Conservation (phyloP, 2,329 filamentous ascomycete species). For the Waltergamsia citrina region DNA sequence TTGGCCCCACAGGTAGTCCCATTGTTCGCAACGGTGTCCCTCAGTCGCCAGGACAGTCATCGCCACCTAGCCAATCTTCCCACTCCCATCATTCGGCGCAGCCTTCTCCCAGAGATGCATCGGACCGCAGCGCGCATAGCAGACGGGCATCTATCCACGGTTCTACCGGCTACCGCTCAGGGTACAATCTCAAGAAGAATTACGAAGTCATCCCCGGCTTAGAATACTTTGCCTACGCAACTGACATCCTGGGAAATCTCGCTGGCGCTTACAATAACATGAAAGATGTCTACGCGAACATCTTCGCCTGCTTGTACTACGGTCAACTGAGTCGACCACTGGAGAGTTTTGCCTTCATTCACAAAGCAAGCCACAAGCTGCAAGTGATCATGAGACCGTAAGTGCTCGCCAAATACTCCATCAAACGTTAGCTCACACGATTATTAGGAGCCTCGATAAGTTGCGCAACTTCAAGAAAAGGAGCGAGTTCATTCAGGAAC, state of each 20-base stretch:
- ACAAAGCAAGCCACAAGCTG: constrained; percentile 44
- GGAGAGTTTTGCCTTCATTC: constrained; percentile 65
- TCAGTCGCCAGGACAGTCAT: constrained; percentile 44
- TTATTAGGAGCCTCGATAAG: constrained; percentile 36
- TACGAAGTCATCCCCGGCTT: constrained; percentile 82
- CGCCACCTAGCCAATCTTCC: constrained; percentile 34
- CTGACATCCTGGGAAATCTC: constrained; percentile 77
- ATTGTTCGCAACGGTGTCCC: constrained; percentile 39
- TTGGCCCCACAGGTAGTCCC: constrained; percentile 17
- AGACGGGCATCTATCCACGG: constrained; percentile 44
- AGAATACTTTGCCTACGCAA: constrained; percentile 80
- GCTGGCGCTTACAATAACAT: constrained; percentile 71
- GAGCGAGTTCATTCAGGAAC: constrained; percentile 28
- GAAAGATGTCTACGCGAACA: constrained; percentile 73
- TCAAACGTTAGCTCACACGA: background rate
- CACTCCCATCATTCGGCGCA: constrained; percentile 40
- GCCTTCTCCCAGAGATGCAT: constrained; percentile 39
- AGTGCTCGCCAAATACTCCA: constrained; percentile 21
- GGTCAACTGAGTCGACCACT: constrained; percentile 80
- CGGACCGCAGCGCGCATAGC: constrained; percentile 31
- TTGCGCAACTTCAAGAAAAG: constrained; percentile 29
- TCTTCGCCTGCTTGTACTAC: constrained; percentile 81
- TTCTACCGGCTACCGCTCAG: constrained; percentile 12
- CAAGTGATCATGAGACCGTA: constrained; percentile 70
- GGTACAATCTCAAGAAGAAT: constrained; percentile 41